These are phyloP conservation scores for Barbarea vulgaris DNA, from an alignment of 345 rosid genomes.

Conservation along the genomic window DNA sequence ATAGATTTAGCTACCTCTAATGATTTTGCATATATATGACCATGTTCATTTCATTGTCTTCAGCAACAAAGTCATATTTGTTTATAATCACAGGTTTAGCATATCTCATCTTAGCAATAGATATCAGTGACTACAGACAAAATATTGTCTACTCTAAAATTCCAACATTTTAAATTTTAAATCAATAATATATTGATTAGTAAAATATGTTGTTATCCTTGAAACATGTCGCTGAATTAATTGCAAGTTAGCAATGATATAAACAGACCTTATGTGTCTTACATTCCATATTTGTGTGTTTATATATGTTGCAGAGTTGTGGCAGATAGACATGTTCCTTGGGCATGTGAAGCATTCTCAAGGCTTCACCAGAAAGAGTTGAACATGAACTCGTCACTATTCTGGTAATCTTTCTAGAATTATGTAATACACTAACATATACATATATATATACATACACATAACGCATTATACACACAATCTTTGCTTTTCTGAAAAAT, in stretches of 20 bases:
- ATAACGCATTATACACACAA: neutral
- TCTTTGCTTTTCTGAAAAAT: neutral
- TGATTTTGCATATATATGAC: neutral
- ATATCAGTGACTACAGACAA: neutral
- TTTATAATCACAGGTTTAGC: neutral
- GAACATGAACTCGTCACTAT: conserved; percentile 47
- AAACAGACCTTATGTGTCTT: neutral
- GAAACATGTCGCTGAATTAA: neutral
- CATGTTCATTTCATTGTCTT: too few species aligned
- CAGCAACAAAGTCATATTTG: too few species aligned
- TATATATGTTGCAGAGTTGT: conserved; percentile 54
- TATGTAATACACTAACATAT: neutral
- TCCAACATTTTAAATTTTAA: neutral
- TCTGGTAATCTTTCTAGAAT: conserved; percentile 48
- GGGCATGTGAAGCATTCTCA: conserved; percentile 94
- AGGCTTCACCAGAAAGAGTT: conserved; percentile 62
- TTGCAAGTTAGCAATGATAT: neutral
- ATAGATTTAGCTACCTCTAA: too few species aligned
- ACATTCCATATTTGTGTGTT: neutral
- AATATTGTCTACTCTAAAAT: neutral
- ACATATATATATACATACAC: neutral
- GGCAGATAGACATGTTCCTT: conserved; percentile 86
- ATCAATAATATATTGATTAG: neutral
- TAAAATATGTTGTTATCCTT: neutral
- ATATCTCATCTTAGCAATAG: neutral